phyloP scores from a whole-genome alignment of 2,329 filamentous ascomycete species.

The Simplicillium sp. region DNA sequence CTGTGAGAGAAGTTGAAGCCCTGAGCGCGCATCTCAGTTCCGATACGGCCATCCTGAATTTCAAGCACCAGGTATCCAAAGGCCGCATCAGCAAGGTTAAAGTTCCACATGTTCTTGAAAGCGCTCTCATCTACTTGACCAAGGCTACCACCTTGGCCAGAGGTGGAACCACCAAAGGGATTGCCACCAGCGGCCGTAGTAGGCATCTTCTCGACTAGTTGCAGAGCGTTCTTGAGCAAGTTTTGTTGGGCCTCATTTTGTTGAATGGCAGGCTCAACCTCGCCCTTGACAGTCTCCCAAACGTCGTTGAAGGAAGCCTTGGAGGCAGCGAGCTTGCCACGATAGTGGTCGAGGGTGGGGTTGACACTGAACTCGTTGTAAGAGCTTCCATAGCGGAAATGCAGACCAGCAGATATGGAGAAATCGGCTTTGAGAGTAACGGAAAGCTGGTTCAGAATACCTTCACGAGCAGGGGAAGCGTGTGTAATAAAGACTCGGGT shows the following conservation, averaged over 20 bases:
- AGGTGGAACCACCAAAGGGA: constrained; percentile 81
- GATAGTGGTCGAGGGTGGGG: constrained; percentile 94
- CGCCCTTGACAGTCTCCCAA: constrained; percentile 95
- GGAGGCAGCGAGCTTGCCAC: constrained; percentile 93
- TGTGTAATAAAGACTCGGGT: constrained; percentile 96
- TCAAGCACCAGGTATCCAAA: constrained; percentile 95
- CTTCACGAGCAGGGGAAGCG: constrained; percentile 90
- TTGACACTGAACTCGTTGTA: constrained; percentile 99
- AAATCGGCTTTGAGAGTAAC: constrained; percentile 97
- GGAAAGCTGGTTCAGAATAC: constrained; percentile 93
- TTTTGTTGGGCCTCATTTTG: constrained; percentile 93
- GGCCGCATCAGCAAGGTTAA: constrained; percentile 93
- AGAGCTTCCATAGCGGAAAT: constrained; percentile 97
- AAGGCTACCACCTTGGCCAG: constrained; percentile 54
- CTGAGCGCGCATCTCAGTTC: constrained; percentile 96
- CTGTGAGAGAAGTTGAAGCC: constrained; percentile 99
- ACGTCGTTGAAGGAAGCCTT: constrained; percentile 99
- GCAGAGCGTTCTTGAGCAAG: constrained; percentile 79
- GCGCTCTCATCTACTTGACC: constrained; percentile 96
- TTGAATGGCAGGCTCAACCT: constrained; percentile 88
- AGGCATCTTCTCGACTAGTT: constrained; percentile 97
- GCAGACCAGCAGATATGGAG: constrained; percentile 91
- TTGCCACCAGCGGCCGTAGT: constrained; percentile 90
- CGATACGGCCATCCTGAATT: constrained; percentile 89
- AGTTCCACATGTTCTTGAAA: constrained; percentile 99